phyloP scores from a whole-genome alignment of 2,329 filamentous ascomycete species.

The Colletotrichum theobromicola region DNA sequence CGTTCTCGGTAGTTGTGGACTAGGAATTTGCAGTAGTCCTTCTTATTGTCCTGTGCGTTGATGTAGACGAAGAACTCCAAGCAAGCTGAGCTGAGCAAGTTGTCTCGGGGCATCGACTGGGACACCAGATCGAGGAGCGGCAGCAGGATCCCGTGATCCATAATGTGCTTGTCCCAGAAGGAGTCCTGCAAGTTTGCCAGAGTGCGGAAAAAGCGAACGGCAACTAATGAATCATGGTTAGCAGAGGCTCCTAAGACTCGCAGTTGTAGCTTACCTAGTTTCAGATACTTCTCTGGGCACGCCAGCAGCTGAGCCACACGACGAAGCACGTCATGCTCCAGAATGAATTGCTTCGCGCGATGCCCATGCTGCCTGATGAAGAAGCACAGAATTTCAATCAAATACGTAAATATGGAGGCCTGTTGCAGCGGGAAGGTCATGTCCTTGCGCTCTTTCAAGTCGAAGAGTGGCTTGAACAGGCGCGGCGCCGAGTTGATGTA shows the following conservation, averaged over 20 bases:
- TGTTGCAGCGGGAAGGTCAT: conserved; percentile 80
- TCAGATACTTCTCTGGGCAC: conserved; percentile 89
- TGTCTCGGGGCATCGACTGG: conserved; percentile 88
- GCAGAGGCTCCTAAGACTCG: background rate
- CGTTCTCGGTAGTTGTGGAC: conserved; percentile 85
- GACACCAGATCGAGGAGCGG: conserved; percentile 85
- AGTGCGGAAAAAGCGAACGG: conserved; percentile 91
- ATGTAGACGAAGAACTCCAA: conserved; percentile 94
- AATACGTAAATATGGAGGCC: conserved; percentile 87
- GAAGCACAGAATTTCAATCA: conserved; percentile 93
- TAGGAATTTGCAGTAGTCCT: conserved; percentile 81
- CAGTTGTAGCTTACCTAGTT: conserved; percentile 71
- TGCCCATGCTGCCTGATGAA: conserved; percentile 90
- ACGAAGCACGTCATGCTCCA: conserved; percentile 77
- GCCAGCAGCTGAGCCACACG: conserved; percentile 83
- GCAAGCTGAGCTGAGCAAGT: conserved; percentile 90
- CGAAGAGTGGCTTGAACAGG: conserved; percentile 85
- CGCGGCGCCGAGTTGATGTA: conserved; percentile 87
- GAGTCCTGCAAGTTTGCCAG: conserved; percentile 87
- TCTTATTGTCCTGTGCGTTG: conserved; percentile 75
- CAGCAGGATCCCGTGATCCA: conserved; percentile 80
- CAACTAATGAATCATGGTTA: conserved; percentile 57
- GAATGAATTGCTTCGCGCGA: conserved; percentile 86
- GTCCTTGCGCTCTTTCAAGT: conserved; percentile 73
- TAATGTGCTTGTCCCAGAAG: conserved; percentile 87